Base-by-base conservation (phyloP, 2,329 filamentous ascomycete genomes). In the Bipolaris victoriae region DNA sequence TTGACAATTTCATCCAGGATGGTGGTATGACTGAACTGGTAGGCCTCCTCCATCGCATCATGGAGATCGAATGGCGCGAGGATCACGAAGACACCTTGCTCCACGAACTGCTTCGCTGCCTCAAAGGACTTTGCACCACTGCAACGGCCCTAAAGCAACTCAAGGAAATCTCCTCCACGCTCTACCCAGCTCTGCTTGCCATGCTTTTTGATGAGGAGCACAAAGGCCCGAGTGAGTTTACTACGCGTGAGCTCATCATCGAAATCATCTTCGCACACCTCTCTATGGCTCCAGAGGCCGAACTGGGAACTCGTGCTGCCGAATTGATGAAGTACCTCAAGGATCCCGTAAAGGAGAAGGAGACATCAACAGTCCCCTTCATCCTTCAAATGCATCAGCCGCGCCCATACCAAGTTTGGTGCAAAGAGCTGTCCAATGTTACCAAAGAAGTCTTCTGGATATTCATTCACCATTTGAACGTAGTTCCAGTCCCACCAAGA, bases 401-500 rank as follows among this genome's bases (percentile, higher is more conserved):
- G 48, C 86, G 94, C 0, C 94, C 94, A 0, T 99, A 97, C 76
- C 90, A 92, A 33, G 86, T 96, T 2, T 99, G 94, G 94, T 92
- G 89, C 78, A 95, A 93, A 76, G 95, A 99, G 78, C 87, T 94
- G 16, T 88, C 89, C 58, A 93, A 90, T 68, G 94, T 98, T 46
- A 97, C 93, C 40, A 97, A 97, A 76, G 94, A 99, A 76, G 94
- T 98, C 26, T 99, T 99, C 75, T 99, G 94, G 94, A 98, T 98
- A 73, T 99, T 98, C 79, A 83, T 98, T 52, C 94, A 98, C 77
- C 90, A 96, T 66, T 82, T 96, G 56, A 98, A 98, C 69, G 88
- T 97, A 44, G 85, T 98, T 36, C 84, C 91, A 20, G 77, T 90
- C 33, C 85, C 69, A 11, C 56, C 88, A 1, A 53, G 44, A 9